phyloP scores from a whole-genome alignment of 306 rosid species.

The Trifolium dubium region DNA sequence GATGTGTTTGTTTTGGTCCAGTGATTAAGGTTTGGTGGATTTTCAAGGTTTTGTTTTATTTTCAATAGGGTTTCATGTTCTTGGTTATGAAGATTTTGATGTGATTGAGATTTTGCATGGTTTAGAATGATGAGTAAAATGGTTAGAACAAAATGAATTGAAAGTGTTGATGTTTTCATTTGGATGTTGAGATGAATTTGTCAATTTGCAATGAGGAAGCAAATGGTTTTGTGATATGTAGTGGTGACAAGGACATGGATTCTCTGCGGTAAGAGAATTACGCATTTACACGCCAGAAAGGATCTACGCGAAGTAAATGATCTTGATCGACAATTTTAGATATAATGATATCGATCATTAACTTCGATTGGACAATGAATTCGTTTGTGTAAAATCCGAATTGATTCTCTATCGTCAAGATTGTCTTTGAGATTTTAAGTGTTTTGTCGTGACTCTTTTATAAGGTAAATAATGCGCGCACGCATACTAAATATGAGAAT shows the following conservation, averaged over 20 bases:
- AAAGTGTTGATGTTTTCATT: conserved; percentile 42
- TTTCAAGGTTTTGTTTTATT: conserved; percentile 49
- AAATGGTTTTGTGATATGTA: conserved; percentile 15
- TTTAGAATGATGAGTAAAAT: conserved; percentile 27
- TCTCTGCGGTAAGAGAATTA: not conserved
- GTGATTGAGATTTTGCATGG: conserved; percentile 53
- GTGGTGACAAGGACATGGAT: not conserved
- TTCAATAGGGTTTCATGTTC: conserved; percentile 57
- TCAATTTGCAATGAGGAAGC: conserved; percentile 2
- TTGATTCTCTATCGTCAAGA: no score
- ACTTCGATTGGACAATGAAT: no score
- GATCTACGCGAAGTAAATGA: no score
- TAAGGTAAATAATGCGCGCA: no score
- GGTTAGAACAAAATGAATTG: conserved; percentile 30
- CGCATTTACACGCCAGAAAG: not conserved
- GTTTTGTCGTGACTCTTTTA: no score
- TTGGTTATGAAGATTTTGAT: conserved; percentile 48
- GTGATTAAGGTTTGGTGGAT: conserved; percentile 49
- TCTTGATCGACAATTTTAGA: no score
- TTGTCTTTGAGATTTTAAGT: no score
- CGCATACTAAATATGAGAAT: no score
- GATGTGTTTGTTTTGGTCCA: conserved; percentile 62
- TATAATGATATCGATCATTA: no score
- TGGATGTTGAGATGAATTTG: conserved; percentile 19
- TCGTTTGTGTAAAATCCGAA: no score